Conservation (phyloP, 176 grass and related monocot genomes). For the Hsuehochloa calcarea region DNA sequence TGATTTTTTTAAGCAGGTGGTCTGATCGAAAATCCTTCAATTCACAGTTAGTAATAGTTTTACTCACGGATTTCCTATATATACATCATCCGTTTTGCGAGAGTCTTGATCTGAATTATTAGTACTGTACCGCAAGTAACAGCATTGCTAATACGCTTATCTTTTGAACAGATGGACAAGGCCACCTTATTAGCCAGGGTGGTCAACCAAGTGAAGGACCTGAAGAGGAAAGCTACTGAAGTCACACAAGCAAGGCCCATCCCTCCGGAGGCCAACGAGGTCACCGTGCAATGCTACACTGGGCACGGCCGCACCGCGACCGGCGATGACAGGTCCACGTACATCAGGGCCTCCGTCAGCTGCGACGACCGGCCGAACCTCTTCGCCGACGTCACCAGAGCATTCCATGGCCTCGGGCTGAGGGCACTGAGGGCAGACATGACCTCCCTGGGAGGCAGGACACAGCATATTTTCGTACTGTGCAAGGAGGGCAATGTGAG, state of each 20-base stretch:
- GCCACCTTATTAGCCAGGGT: conserved; percentile 36
- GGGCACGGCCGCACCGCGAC: background rate
- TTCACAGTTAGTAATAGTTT: background rate
- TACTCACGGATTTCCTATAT: background rate
- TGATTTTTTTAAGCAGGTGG: background rate
- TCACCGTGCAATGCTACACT: conserved; percentile 11
- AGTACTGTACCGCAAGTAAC: background rate
- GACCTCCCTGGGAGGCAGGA: conserved; percentile 40
- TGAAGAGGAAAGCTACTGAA: conserved; percentile 38
- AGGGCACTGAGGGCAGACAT: conserved; percentile 28
- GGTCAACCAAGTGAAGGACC: conserved; percentile 32
- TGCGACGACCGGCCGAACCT: conserved; percentile 53
- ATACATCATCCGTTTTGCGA: background rate
- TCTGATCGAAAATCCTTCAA: background rate
- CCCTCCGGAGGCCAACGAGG: conserved; percentile 30
- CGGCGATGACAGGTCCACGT: background rate
- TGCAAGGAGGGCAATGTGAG: background rate
- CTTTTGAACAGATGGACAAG: conserved; percentile 54
- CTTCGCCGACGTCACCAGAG: conserved; percentile 23
- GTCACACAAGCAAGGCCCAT: background rate
- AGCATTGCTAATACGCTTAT: background rate
- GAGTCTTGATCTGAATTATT: background rate
- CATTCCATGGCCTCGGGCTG: conserved; percentile 35
- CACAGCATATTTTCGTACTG: conserved; percentile 25
- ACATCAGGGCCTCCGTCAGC: conserved; percentile 37